phyloP scores from a whole-genome alignment of 2,329 filamentous ascomycete genomes.

The Botrytis aclada region DNA sequence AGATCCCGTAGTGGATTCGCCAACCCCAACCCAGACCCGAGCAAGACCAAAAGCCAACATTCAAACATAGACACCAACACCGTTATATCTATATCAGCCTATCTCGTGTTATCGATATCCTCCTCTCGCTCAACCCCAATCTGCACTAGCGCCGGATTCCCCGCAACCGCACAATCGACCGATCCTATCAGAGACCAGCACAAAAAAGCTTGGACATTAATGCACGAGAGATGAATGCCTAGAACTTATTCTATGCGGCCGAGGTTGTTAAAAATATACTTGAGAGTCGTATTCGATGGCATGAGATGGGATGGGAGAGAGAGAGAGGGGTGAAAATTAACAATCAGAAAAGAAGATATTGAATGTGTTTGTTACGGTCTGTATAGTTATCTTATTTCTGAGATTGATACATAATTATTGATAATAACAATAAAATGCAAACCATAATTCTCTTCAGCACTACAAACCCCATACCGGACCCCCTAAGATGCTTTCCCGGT shows the following conservation, averaged over 20 bases:
- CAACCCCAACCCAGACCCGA: neutral
- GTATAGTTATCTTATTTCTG: neutral
- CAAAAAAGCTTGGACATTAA: neutral
- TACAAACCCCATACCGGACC: neutral
- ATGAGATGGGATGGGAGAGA: neutral
- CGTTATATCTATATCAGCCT: neutral
- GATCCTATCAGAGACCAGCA: neutral
- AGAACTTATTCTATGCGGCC: neutral
- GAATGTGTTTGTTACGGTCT: neutral
- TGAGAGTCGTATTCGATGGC: neutral
- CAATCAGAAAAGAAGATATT: neutral
- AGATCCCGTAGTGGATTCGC: neutral
- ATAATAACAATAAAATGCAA: neutral
- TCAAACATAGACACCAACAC: neutral
- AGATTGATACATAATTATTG: neutral
- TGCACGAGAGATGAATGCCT: neutral
- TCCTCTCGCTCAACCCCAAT: neutral
- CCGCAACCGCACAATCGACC: neutral
- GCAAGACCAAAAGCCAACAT: neutral
- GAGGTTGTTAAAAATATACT: neutral
- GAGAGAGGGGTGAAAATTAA: neutral
- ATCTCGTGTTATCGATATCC: neutral
- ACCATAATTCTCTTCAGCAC: neutral
- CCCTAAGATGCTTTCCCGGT: neutral
- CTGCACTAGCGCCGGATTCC: neutral